phyloP scores from a whole-genome alignment of 23 red algal genomes.

The Gracilaria gracilis region DNA sequence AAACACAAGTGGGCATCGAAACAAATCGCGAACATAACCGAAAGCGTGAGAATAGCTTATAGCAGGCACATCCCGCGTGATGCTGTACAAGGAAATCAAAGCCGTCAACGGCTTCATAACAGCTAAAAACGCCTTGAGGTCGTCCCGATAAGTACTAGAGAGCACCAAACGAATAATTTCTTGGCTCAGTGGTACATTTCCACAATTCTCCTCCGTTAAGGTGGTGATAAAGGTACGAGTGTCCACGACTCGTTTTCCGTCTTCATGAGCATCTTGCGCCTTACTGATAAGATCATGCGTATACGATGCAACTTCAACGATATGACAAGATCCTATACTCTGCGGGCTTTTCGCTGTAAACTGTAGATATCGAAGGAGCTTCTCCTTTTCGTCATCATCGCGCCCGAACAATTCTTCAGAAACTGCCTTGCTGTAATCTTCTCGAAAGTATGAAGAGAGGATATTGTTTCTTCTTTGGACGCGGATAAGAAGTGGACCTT shows the following conservation, averaged over 20 bases:
- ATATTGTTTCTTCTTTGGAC: constrained; percentile 42
- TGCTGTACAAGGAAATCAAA: constrained; percentile 39
- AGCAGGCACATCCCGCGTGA: background rate
- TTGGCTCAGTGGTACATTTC: constrained; percentile 37
- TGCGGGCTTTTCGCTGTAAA: constrained; percentile 1
- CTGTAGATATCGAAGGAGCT: constrained; percentile 9
- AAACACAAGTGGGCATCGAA: constrained; percentile 17
- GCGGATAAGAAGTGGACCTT: constrained; percentile 47
- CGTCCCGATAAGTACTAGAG: constrained; percentile 22
- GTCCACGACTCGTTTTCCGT: constrained; percentile 28
- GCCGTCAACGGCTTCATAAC: constrained; percentile 54
- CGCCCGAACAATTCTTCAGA: constrained; percentile 45
- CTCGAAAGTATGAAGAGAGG: constrained; percentile 43
- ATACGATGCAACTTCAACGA: constrained; percentile 32
- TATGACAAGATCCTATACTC: background rate
- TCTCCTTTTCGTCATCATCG: constrained; percentile 17
- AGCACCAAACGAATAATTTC: constrained; percentile 54
- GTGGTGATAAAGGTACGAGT: constrained; percentile 45
- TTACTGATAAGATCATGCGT: constrained; percentile 28
- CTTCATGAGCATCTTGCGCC: constrained; percentile 38
- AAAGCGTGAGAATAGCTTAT: background rate
- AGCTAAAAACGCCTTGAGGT: constrained; percentile 43
- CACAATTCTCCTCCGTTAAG: constrained; percentile 53
- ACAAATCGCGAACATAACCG: background rate
- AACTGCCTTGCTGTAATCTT: constrained; percentile 39